Evolutionary conservation across 164 flowering plant genomes (phyloP).

Genomic region (Liriodendron chinense): DNA sequence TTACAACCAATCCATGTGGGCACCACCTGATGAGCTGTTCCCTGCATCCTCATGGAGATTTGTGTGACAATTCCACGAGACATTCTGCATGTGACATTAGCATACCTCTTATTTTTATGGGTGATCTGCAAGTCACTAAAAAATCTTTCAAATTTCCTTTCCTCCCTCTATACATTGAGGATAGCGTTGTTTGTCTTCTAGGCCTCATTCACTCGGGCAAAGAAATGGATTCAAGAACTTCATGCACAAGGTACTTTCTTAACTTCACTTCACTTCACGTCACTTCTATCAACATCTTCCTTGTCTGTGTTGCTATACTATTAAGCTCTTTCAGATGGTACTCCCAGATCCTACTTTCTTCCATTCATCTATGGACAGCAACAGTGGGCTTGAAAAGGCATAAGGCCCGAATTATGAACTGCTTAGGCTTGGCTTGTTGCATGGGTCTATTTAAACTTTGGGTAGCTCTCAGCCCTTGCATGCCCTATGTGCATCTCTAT

Average conservation of each 20-base stretch:
- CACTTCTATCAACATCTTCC: not conserved
- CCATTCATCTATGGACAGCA: not conserved
- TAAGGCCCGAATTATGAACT: not conserved
- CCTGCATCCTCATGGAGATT: not conserved
- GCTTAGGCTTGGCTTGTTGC: not conserved
- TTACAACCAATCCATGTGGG: not conserved
- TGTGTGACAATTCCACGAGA: not conserved
- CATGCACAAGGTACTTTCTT: conserved; percentile 49
- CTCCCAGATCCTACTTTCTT: not conserved
- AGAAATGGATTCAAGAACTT: conserved; percentile 66
- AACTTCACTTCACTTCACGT: not conserved
- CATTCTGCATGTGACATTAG: not conserved
- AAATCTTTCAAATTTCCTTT: not conserved
- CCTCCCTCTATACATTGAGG: not conserved
- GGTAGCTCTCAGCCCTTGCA: too few relatives aligned
- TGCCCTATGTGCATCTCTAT: too few relatives aligned
- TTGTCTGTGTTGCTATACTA: not conserved
- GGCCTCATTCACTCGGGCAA: conserved; percentile 56
- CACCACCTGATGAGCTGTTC: not conserved
- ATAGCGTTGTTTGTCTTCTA: not conserved
- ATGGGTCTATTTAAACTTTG: not conserved
- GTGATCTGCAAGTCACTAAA: not conserved
- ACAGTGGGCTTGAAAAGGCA: not conserved
- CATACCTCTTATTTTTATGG: not conserved
- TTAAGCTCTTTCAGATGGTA: not conserved